Evolutionary conservation across 1,139 yeast species (phyloP).

Genomic region (Debaryomyces psychrophilus): DNA sequence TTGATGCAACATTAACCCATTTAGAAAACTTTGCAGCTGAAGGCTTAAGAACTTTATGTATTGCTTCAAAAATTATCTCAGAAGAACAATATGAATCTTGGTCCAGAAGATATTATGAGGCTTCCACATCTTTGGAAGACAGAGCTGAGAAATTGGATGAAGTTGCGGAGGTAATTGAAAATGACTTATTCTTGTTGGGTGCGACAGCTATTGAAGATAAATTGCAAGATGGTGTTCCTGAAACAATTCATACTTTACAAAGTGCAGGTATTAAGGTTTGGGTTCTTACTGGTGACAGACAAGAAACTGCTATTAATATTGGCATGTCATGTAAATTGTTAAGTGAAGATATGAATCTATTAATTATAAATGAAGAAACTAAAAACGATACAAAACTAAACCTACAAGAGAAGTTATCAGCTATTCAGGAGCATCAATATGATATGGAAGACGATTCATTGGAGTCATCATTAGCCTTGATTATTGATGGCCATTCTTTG

Average conservation of each 20-base stretch:
- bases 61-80: slow-evolving; percentile 81
- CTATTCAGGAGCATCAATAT: slow-evolving; percentile 69
- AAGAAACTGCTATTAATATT: slow-evolving; percentile 98
- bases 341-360: slow-evolving; percentile 93
- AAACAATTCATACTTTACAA: slow-evolving; percentile 90
- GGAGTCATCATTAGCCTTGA: slow-evolving; percentile 77
- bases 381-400: slow-evolving; percentile 75
- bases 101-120: slow-evolving; percentile 70
- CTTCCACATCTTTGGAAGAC: slow-evolving; percentile 78
- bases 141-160: slow-evolving; percentile 77
- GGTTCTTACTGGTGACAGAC: slow-evolving; percentile 98
- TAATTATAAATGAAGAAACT: slow-evolving; percentile 84
- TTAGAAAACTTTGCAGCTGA: slow-evolving; percentile 96
- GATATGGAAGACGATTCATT: slow-evolving; percentile 59
- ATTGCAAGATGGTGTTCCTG: slow-evolving; percentile 97
- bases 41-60: slow-evolving; percentile 91
- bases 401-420: slow-evolving; percentile 72
- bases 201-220: slow-evolving; percentile 99
- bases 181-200: slow-evolving; percentile 77
- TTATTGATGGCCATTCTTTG: slow-evolving; percentile 92
- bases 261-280: slow-evolving; percentile 96
- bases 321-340: slow-evolving; percentile 96
- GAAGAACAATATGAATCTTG: slow-evolving; percentile 74
- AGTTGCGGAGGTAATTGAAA: slow-evolving; percentile 75
- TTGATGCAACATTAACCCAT: slow-evolving; percentile 80